Evolutionary conservation across 768 basidiomycete genomes (phyloP), one percentile per base, ranked within the genome.

Genomic region (Tricholoma sp.): DNA sequence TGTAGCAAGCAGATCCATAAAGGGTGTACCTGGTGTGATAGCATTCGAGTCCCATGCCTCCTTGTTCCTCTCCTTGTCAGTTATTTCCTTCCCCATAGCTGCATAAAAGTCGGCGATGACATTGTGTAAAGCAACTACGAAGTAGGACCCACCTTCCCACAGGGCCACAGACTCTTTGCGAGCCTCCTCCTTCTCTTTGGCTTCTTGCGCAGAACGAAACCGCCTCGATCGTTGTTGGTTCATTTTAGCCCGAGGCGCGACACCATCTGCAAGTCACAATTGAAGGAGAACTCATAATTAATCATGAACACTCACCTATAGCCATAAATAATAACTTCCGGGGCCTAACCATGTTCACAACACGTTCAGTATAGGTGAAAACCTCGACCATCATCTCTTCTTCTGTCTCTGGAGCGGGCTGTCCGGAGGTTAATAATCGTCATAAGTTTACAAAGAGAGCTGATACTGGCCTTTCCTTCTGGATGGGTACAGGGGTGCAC

Each of bases 401-500:
- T 69, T 99, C 97, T 2, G 94, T 98, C 71, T 97, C 93, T 0
- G 97, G 97, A 5, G 97, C 86, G 34, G 96, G 94, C 88, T 95
- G 32, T 49, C 50, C 52, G 34, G 6, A 29, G 53, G 17, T 48
- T 41, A 59, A 44, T 53, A 24, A n/a, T 37, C 36, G 54, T 15
- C 54, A 52, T 34, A 39, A n/a, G 20, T 50, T 3, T 18, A 39
- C 33, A 52, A n/a, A 37, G 18, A 17, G 34, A 32, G 54, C 63
- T 77, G 24, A 47, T 24, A 49, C 47, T 47, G 57, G 86, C 92
- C 80, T 90, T 95, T 66, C 95, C 96, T 72, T 98, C 97, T 0
- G 97, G 97, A 68, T 99, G 97, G 0, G 97, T 99, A 82, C 97
- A 98, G 0, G 97, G 97, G 72, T 99, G 97, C 10, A 99, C 91